phyloP scores from a whole-genome alignment of 257 asterid species.

The Fraxinus anomala region DNA sequence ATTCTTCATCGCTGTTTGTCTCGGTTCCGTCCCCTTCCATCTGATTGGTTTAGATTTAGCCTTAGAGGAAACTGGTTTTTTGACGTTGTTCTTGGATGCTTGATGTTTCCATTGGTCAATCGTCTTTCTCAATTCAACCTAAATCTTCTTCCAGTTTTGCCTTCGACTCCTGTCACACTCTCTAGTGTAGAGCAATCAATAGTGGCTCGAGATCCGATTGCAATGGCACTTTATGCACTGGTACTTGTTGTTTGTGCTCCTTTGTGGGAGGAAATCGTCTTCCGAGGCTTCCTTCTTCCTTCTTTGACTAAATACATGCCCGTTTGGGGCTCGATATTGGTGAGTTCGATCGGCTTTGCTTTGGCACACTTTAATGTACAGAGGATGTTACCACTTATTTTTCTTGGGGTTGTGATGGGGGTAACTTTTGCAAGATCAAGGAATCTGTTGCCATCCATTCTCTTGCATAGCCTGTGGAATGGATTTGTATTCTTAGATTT shows the following conservation, averaged over 20 bases:
- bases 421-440: constrained; percentile 79
- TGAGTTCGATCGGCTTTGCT: constrained; percentile 89
- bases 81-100: constrained; percentile 76
- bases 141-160: constrained; percentile 71
- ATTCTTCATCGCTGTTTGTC: constrained; percentile 78
- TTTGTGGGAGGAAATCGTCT: constrained; percentile 91
- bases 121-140: constrained; percentile 84
- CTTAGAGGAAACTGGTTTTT: constrained; percentile 72
- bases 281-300: constrained; percentile 90
- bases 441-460: constrained; percentile 80
- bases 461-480: constrained; percentile 91
- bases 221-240: constrained; percentile 82
- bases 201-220: constrained; percentile 85
- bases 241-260: constrained; percentile 95
- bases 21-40: constrained; percentile 73
- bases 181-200: constrained; percentile 89
- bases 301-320: constrained; percentile 96
- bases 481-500: constrained; percentile 91
- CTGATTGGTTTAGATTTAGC: constrained; percentile 90
- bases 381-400: constrained; percentile 82
- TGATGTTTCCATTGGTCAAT: constrained; percentile 88
- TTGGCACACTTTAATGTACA: constrained; percentile 95
- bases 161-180: constrained; percentile 81
- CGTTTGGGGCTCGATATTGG: constrained; percentile 78
- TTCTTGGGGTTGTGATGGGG: constrained; percentile 97